Evolutionary conservation across 345 rosid genomes (phyloP), one percentile per base, ranked within the genome.

Genomic region (Hibiscus syriacus): DNA sequence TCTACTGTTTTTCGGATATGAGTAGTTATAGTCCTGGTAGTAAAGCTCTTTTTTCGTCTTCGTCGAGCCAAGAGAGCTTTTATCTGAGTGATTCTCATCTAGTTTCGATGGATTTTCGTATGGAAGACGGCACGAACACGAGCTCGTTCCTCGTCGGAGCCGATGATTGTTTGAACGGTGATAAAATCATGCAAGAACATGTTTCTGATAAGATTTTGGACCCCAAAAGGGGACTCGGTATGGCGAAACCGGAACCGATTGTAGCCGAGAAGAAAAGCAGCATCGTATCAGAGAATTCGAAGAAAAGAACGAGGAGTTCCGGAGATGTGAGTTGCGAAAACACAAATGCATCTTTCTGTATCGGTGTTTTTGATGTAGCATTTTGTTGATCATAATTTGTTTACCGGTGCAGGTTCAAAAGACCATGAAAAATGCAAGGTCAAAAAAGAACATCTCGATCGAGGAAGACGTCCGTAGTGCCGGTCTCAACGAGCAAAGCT

Each of bases 241-340:
- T 61, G 29, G 27, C 49, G 3, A 70, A 70, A 14, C 48, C 70
- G 4, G 80, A 77, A 22, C 75, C 74, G 27, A 45, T 54, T 13
- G 6, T 45, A 4, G 65, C 34, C 2, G 80, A 77, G 64, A 85
- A 79, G 16, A 79, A 80, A 50, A 58, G 54, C 65, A 57, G 57
- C 1, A 84, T 81, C 82, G 55, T 76, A 56, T 60, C 77, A 46
- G 76, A 78, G 69, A 70, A 67, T 50, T 69, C 82, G 1, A 84
- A 82, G 83, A 92, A 92, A 74, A 78, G 98, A 78, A 50, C 79
- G 14, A 79, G 79, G 23, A 64, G 34, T 22, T 23, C 69, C 17
- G 68, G 73, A 64, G 85, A 83, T 53, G 92, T 91, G 75, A 90
- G 95, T 72, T 16, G 19, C 50, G n/a, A 45, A 45, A 16, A 45